phyloP scores from a whole-genome alignment of 192 early-diverging fungal species.

The Backusella westeae region DNA sequence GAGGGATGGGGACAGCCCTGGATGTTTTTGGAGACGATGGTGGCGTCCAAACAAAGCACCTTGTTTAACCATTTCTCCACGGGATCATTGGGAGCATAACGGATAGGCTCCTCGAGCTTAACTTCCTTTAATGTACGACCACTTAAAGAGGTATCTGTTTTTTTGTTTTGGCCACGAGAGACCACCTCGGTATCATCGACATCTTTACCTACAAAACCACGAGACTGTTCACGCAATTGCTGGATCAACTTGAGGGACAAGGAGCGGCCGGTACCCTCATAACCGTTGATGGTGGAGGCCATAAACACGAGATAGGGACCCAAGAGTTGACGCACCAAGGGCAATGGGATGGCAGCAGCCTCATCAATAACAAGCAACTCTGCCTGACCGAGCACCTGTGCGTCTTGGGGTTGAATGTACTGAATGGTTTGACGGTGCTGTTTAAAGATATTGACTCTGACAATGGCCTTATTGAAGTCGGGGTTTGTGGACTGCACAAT shows the following conservation, averaged over 20 bases:
- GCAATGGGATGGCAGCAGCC: slow-evolving; percentile 96
- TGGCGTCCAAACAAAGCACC: slow-evolving; percentile 92
- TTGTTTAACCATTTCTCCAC: slow-evolving; percentile 96
- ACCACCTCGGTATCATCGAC: slow-evolving; percentile 36
- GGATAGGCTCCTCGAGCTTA: slow-evolving; percentile 91
- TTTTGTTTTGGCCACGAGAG: slow-evolving; percentile 53
- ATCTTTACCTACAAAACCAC: slow-evolving; percentile 55
- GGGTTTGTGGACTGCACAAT: slow-evolving; percentile 98
- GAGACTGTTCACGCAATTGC: slow-evolving; percentile 91
- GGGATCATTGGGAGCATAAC: slow-evolving; percentile 83
- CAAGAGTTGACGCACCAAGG: slow-evolving; percentile 85
- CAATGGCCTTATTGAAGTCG: slow-evolving; percentile 92
- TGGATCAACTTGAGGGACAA: slow-evolving; percentile 94
- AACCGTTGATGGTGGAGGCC: slow-evolving; percentile 99
- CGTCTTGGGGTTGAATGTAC: slow-evolving; percentile 97
- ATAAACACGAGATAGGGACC: slow-evolving; percentile 97
- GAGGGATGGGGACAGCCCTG: slow-evolving; percentile 91
- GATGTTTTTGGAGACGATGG: slow-evolving; percentile 63
- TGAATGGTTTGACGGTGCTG: slow-evolving; percentile 98
- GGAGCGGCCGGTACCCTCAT: slow-evolving; percentile 98
- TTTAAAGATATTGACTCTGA: slow-evolving; percentile 93
- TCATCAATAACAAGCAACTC: slow-evolving; percentile 99
- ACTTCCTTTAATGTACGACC: slow-evolving; percentile 87
- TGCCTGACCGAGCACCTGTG: slow-evolving; percentile 89
- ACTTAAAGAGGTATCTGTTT: slow-evolving; percentile 29